phyloP scores from a whole-genome alignment of 441 rosid genomes.

The Brassica balearica region DNA sequence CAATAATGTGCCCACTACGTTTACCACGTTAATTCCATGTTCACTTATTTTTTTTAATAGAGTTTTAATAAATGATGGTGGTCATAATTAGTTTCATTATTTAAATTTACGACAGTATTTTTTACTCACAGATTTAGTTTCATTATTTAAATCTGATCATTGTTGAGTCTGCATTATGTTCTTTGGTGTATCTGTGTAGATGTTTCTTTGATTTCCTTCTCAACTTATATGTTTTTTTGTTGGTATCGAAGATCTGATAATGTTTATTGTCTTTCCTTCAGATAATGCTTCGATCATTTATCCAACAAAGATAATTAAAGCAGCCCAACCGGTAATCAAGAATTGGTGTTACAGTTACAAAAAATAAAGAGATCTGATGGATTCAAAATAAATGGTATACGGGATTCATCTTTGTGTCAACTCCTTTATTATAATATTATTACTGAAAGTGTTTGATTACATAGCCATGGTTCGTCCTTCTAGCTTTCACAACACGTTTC shows the following conservation, averaged over 20 bases:
- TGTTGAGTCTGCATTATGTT: conserved; percentile 1
- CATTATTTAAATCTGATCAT: background rate
- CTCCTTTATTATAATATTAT: background rate
- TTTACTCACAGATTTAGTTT: background rate
- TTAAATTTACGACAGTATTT: background rate
- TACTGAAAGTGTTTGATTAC: background rate
- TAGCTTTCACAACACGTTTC: background rate
- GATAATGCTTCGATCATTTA: background rate
- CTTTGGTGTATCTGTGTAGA: background rate
- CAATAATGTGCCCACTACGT: no score
- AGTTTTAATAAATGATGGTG: background rate
- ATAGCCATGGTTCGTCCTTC: background rate
- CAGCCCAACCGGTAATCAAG: conserved; percentile 11
- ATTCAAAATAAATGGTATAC: no score
- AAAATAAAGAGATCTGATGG: no score
- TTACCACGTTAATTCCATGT: no score
- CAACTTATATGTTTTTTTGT: background rate
- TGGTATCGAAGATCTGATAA: background rate
- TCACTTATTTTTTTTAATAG: background rate
- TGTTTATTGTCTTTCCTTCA: background rate
- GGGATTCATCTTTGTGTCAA: background rate
- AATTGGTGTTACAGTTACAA: background rate
- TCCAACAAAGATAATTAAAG: background rate
- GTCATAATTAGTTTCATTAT: background rate
- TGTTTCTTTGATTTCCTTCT: background rate